Conservation (phyloP, 2,329 filamentous ascomycete genomes). For the Colletotrichum scovillei region DNA sequence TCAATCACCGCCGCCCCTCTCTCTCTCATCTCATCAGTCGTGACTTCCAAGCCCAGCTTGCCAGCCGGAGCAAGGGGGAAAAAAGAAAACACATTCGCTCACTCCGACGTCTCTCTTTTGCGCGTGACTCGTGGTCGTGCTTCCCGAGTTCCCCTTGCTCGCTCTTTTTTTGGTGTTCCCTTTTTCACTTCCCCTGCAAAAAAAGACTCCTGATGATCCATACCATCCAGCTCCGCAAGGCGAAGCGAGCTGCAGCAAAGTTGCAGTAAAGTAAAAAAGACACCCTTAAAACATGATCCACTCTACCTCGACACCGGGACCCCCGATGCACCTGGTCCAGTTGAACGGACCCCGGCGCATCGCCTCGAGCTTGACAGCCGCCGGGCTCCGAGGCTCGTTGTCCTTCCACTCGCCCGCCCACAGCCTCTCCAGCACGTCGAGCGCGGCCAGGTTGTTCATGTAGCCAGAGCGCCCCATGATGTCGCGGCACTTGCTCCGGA, state of each 20-base stretch:
- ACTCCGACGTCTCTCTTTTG: slow-evolving; percentile 5
- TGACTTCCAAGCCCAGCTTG: slow-evolving; percentile 25
- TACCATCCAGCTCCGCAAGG: background rate
- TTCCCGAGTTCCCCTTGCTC: background rate
- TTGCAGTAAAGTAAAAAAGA: background rate
- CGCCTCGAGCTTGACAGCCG: slow-evolving; percentile 47
- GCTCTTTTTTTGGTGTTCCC: background rate
- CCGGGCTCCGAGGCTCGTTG: slow-evolving; percentile 47
- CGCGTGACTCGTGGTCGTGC: slow-evolving; percentile 29
- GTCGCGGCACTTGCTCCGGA: slow-evolving; percentile 83
- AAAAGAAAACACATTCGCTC: slow-evolving; percentile 10
- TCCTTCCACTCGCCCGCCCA: slow-evolving; percentile 72
- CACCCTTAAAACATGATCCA: slow-evolving; percentile 73
- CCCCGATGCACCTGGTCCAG: slow-evolving; percentile 70
- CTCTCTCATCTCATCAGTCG: slow-evolving; percentile 25
- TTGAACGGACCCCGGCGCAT: slow-evolving; percentile 63
- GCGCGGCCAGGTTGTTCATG: slow-evolving; percentile 89
- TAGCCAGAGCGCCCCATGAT: slow-evolving; percentile 92
- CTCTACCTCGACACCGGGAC: slow-evolving; percentile 68
- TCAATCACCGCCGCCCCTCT: background rate
- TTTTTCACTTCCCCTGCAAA: background rate
- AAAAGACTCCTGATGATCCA: background rate
- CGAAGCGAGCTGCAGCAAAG: background rate
- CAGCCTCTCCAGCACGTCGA: slow-evolving; percentile 90
- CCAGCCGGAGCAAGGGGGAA: slow-evolving; percentile 9